Evolutionary conservation across 495 filamentous ascomycete genomes (phyloP), one percentile per base, ranked within the genome.

Genomic region (Coniosporium apollinis): DNA sequence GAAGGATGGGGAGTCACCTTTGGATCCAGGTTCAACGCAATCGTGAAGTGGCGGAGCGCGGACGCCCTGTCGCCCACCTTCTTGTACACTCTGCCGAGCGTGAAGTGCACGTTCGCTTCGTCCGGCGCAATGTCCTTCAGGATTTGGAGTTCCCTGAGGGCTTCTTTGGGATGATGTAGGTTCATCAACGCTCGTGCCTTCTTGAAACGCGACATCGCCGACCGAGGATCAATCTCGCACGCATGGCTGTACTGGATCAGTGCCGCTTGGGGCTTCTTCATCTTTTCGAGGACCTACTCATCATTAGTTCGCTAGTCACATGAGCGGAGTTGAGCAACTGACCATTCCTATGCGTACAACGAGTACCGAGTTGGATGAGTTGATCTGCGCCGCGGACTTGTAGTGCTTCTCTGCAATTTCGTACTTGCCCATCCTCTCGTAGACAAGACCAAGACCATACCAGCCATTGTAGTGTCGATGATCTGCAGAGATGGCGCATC

Each of bases 401-500:
- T 92, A 97, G 58, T 97, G 87, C 30, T 76, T 74, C 47, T 91
- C 78, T 9, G 87, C 87, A 49, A 79, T 76, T 21, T 89, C 82
- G 39, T 80, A 86, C 53, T 85, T 91, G 53, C 89, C 89, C 52
- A 92, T 74, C 51, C 86, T 92, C 52, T 96, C 89, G 49, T 83
- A 92, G 2, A 93, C 85, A 31, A 75, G 78, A 3, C 82, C 89
- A 29, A 97, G 71, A 19, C 89, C 89, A 51, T 97, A 97, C 72
- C 86, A 96, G 19, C 85, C 87, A 50, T 94, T 94, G 59, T 94
- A 97, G 57, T 94, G 84, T 10, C 91, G 70, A 34, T 66, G 74
- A 45, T 97, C 86, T 0, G 82, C 83, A 21, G 73, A 66, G 41
- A 96, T 77, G 2, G 81, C 83, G 19, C 70, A 65, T 24, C 89